Percentiles rank a stretch among this genome's conserved stretches.
Evolutionary conservation across 2,329 filamentous ascomycete species (phyloP).

Genomic region (Celoporthe dispersa): DNA sequence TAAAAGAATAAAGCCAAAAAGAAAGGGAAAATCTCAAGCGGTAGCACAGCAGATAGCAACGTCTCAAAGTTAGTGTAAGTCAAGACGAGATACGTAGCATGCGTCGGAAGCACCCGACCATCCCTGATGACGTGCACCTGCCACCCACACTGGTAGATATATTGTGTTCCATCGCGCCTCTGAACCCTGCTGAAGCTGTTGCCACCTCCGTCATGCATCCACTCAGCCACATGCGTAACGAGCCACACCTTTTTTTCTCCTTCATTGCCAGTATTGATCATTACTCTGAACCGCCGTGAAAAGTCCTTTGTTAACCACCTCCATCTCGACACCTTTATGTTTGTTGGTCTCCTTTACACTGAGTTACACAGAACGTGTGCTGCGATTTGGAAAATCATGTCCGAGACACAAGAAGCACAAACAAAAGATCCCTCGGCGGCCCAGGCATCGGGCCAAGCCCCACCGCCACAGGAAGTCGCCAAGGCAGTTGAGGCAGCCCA

Average conservation of each 20-base stretch:
- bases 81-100: background rate
- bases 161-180: background rate
- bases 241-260: slow-evolving; percentile 6
- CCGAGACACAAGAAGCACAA: slow-evolving; percentile 16
- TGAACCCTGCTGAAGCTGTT: background rate
- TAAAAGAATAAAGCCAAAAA: too few relatives aligned
- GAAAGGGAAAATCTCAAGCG: too few relatives aligned
- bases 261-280: background rate
- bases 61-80: background rate
- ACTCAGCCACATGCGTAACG: slow-evolving; percentile 17
- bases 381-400: slow-evolving; percentile 10
- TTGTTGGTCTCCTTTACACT: background rate
- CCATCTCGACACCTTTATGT: background rate
- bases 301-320: background rate
- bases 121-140: background rate
- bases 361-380: background rate
- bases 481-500: slow-evolving; percentile 25
- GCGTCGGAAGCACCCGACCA: background rate
- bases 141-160: background rate
- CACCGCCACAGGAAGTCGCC: slow-evolving; percentile 19
- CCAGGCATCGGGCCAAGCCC: background rate
- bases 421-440: slow-evolving; percentile 6
- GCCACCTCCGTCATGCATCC: slow-evolving; percentile 27
- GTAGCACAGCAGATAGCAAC: too few relatives aligned
- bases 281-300: background rate